These are phyloP conservation scores for Ophiocordyceps camponoti-saundersi DNA, from an alignment of 2,329 filamentous ascomycete species.

Conservation along the genomic window DNA sequence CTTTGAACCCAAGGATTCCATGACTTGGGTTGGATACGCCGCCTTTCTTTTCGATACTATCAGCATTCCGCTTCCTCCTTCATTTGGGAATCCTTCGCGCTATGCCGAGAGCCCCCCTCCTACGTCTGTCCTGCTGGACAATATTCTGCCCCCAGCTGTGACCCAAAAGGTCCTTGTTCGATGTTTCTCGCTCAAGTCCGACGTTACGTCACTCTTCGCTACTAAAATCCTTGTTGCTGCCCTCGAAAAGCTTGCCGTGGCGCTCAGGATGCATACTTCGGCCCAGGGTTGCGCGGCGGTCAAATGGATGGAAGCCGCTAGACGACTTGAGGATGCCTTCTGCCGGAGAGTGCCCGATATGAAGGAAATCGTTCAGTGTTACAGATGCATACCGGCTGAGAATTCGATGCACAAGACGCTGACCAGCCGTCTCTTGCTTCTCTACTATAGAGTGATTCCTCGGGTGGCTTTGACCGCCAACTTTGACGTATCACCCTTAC, in stretches of 20 bases:
- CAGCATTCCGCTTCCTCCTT: conserved; percentile 52
- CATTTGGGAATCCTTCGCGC: conserved; percentile 49
- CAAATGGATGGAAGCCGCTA: conserved; percentile 53
- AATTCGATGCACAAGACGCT: conserved; percentile 65
- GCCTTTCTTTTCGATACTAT: conserved; percentile 74
- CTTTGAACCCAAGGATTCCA: conserved; percentile 80
- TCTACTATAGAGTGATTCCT: conserved; percentile 77
- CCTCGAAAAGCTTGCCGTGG: conserved; percentile 57
- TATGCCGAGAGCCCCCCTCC: conserved; percentile 58
- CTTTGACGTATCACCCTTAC: conserved; percentile 68
- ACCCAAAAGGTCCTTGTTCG: conserved; percentile 63
- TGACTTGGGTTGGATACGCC: conserved; percentile 90
- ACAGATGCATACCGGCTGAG: conserved; percentile 49
- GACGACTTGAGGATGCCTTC: conserved; percentile 56
- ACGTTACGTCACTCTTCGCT: conserved; percentile 71
- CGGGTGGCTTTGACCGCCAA: conserved; percentile 66
- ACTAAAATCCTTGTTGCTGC: conserved; percentile 63
- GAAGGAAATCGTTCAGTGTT: conserved; percentile 61
- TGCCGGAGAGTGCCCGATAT: conserved; percentile 63
- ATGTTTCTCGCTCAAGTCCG: conserved; percentile 62
- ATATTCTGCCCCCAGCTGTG: conserved; percentile 67
- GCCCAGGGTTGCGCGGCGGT: conserved; percentile 16
- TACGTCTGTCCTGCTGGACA: conserved; percentile 64
- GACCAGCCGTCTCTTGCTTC: conserved; percentile 56
- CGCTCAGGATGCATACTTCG: conserved; percentile 42